Percentiles rank a stretch among this genome's conserved stretches.
These are phyloP conservation scores for Triticum urartu DNA, from an alignment of 176 grass and related monocot species.

Conservation along the genomic window DNA sequence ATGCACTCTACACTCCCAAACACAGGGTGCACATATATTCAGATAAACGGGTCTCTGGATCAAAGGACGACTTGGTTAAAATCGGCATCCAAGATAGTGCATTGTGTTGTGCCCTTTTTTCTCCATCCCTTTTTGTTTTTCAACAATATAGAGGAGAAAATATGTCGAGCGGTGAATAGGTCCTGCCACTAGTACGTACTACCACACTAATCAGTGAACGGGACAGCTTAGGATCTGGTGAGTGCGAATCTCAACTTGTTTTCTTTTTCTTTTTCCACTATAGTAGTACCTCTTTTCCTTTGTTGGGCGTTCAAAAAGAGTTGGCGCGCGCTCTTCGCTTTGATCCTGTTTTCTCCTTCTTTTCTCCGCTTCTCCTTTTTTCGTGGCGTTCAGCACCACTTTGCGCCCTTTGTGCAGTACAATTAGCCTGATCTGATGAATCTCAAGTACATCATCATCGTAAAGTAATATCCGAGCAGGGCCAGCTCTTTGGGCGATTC, in stretches of 20 bases:
- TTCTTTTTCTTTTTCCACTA: no score
- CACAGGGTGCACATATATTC: neutral
- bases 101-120: neutral
- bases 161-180: neutral
- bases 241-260: neutral
- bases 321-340: conserved; percentile 24
- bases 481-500: neutral
- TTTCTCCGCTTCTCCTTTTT: neutral
- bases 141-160: neutral
- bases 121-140: neutral
- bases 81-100: neutral
- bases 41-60: neutral
- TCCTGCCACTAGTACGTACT: neutral
- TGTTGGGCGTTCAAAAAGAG: conserved; percentile 35
- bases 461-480: conserved; percentile 1
- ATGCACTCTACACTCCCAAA: neutral
- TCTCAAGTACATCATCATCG: neutral
- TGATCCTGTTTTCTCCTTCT: neutral
- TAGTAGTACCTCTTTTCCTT: neutral
- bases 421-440: neutral
- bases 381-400: neutral
- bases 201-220: neutral
- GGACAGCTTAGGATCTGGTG: neutral
- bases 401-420: neutral
- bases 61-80: neutral